phyloP scores from a whole-genome alignment of 257 asterid species.

The Capsicum rhomboideum region DNA sequence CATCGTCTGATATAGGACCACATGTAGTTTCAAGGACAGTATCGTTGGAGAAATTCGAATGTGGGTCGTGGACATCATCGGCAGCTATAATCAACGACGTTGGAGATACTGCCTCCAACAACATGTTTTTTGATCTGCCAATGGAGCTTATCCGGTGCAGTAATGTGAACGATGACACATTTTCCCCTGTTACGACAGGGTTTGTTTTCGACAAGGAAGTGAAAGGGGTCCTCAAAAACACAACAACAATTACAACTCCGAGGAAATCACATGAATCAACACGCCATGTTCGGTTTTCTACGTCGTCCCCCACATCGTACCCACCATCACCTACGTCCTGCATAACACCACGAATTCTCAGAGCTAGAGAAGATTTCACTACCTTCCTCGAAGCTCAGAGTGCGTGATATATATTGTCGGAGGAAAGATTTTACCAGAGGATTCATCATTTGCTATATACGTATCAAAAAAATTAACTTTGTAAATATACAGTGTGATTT shows the following conservation, averaged over 20 bases:
- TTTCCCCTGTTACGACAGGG: slow-evolving; percentile 55
- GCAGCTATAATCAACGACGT: slow-evolving; percentile 25
- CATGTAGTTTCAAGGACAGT: slow-evolving; percentile 47
- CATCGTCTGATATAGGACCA: slow-evolving; percentile 3
- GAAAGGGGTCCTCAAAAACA: slow-evolving; percentile 55
- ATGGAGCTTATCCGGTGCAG: slow-evolving; percentile 61
- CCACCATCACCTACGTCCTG: slow-evolving; percentile 42
- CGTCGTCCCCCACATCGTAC: slow-evolving; percentile 30
- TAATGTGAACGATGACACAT: slow-evolving; percentile 35
- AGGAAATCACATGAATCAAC: slow-evolving; percentile 32
- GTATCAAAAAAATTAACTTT: neutral
- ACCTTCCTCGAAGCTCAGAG: slow-evolving; percentile 68
- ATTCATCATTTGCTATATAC: neutral
- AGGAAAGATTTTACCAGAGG: neutral
- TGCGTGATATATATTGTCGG: slow-evolving; percentile 15
- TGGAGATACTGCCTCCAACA: slow-evolving; percentile 25
- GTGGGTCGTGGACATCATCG: slow-evolving; percentile 76
- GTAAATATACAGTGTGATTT: neutral
- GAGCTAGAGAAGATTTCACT: slow-evolving; percentile 52
- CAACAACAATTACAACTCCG: neutral
- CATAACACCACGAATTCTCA: slow-evolving; percentile 40
- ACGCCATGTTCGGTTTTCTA: slow-evolving; percentile 61
- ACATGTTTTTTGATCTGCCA: slow-evolving; percentile 71
- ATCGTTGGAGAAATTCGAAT: slow-evolving; percentile 73
- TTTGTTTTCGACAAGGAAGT: slow-evolving; percentile 58